Evolutionary conservation across 306 rosid genomes (phyloP).

Genomic region (Dalbergia cultrata): DNA sequence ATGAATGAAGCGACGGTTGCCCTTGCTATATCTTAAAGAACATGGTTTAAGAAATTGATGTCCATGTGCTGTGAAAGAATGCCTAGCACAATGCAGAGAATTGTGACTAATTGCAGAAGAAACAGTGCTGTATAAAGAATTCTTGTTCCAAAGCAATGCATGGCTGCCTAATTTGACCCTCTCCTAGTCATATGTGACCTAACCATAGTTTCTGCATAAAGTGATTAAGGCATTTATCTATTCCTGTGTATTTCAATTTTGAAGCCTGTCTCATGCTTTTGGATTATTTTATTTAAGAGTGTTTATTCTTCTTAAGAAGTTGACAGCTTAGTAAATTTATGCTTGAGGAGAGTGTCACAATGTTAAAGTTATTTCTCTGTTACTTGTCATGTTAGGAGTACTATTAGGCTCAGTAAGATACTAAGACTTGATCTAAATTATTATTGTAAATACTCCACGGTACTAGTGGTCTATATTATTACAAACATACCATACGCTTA

Average conservation of each 20-base stretch:
- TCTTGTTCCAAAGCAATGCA: background rate
- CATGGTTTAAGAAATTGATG: background rate
- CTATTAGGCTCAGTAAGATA: background rate
- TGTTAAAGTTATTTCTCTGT: background rate
- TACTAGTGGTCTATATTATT: background rate
- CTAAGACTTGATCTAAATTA: background rate
- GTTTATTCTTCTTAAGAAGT: background rate
- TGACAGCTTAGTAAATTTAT: background rate
- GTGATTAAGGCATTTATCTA: background rate
- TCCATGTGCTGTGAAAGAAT: background rate
- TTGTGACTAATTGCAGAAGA: background rate
- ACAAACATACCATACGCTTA: background rate
- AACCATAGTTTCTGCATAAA: background rate
- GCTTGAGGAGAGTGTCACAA: background rate
- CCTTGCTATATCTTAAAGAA: background rate
- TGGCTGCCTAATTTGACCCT: background rate
- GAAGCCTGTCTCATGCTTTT: background rate
- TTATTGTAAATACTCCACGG: background rate
- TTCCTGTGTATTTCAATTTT: background rate
- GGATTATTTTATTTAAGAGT: background rate
- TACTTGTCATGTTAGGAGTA: background rate
- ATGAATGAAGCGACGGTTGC: background rate
- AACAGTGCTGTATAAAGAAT: background rate
- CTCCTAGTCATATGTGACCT: background rate
- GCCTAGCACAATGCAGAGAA: background rate